phyloP scores from a whole-genome alignment of 306 rosid genomes.

The Ceratonia siliqua region DNA sequence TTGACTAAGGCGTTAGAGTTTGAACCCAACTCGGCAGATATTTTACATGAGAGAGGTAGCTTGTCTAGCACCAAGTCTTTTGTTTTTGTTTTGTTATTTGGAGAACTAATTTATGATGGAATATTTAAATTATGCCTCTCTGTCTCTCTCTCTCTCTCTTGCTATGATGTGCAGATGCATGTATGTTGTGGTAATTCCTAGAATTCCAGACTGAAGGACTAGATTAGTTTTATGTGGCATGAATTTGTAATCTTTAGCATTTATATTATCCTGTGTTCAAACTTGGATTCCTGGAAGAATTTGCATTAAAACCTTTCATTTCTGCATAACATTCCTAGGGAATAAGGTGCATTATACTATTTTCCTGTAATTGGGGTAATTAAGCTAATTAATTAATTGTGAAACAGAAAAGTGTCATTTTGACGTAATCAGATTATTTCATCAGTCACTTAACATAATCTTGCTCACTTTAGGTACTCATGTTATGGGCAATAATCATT shows the following conservation, averaged over 20 bases:
- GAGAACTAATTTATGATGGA: not conserved
- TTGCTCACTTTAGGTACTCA: not conserved
- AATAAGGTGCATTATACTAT: not conserved
- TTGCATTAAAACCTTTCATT: not conserved
- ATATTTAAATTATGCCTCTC: constrained; percentile 10
- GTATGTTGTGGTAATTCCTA: constrained; percentile 26
- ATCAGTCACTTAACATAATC: not conserved
- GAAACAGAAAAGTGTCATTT: not conserved
- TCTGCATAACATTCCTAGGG: constrained; percentile 9
- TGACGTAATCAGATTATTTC: not conserved
- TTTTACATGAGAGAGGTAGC: constrained; percentile 93
- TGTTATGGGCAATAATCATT: not conserved
- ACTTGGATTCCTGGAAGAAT: constrained; percentile 1
- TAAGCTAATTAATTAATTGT: not conserved
- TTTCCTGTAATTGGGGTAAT: not conserved
- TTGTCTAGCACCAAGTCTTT: constrained; percentile 6
- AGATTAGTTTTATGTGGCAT: constrained; percentile 23
- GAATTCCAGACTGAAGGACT: constrained; percentile 1
- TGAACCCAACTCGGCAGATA: constrained; percentile 77
- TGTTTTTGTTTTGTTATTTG: not conserved
- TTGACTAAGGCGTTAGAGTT: constrained; percentile 83
- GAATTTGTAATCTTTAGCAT: constrained; percentile 3
- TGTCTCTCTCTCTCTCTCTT: not conserved
- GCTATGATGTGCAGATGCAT: not conserved
- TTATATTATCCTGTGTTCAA: constrained; percentile 15